Base-by-base conservation (phyloP, 306 rosid species). In the Prunus campanulata region DNA sequence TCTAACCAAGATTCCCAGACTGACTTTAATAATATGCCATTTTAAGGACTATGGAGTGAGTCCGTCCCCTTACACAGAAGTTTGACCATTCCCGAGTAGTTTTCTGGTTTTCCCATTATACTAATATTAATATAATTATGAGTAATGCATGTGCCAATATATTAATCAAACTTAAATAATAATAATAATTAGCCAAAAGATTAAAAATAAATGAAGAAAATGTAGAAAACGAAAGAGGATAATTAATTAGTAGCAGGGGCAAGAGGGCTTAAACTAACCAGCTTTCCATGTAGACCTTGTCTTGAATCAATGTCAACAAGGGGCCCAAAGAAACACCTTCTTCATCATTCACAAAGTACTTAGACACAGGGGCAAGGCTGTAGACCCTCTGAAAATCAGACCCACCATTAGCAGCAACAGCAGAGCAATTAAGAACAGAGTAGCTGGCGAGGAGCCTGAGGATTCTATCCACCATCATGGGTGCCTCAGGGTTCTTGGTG, bases 401-500 rank as follows among this genome's bases (percentile, higher is more conserved):
- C 0, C 51, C 72, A 15, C 64, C 15, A 42, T 64, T 13, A 22
- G 78, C 80, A 9, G 11, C 56, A 4, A 2, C 67, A 18, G 75
- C 50, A 39, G 85, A 60, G 82, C 86, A 87, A 2, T 16, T 52
- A 18, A 91, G 68, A 39, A 91, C 59, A 19, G 86, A 84, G 79
- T 91, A 81, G 59, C 77, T 57, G 0, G 83, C 84, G 35, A 91
- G 67, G 0, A 91, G 89, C 74, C 84, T 55, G 1, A 89, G 85
- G 2, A 91, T 70, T 11, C 93, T 85, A 18, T 91, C 91, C 2
- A 91, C 14, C 91, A 90, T 83, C 11, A 72, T 3, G 1, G 87
- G 70, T 3, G 87, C 88, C 2, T 82, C 79, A 0, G 88, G 73
- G 72, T 91, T 91, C 13, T 12, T 44, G 60, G 85, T 32, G 3